Evolutionary conservation across 495 filamentous ascomycete species (phyloP).

Genomic region (Hyaloscypha hepaticicola): DNA sequence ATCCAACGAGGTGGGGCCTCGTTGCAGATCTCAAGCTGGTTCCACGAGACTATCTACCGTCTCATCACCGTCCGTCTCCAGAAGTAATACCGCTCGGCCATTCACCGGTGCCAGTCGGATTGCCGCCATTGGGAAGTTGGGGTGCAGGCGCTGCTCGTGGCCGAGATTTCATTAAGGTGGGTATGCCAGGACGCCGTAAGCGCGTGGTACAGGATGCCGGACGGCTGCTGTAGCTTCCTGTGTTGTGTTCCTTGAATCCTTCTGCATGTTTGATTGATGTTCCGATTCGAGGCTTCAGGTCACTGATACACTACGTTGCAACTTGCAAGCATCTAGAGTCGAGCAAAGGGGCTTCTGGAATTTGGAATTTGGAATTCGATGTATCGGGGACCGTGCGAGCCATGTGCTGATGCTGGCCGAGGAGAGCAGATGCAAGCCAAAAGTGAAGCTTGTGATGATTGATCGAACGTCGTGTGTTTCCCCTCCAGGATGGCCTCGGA

Average conservation of each 20-base stretch:
- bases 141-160: neutral
- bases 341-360: neutral
- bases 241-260: too few relatives aligned
- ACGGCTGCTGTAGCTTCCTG: neutral
- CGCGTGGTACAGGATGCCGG: neutral
- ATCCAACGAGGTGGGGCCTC: neutral
- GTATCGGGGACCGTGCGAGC: conserved; percentile 2
- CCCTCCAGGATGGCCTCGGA: neutral
- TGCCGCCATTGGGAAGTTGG: neutral
- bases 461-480: neutral
- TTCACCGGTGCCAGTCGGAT: neutral
- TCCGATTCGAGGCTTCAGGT: neutral
- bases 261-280: neutral
- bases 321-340: neutral
- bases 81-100: neutral
- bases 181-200: neutral
- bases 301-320: neutral
- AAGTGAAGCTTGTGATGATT: neutral
- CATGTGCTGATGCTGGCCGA: neutral
- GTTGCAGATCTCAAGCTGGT: conserved; percentile 1
- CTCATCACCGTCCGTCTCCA: conserved; percentile 1
- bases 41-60: conserved; percentile 2
- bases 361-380: neutral
- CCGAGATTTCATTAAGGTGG: too few relatives aligned
- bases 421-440: neutral